These are phyloP conservation scores for Groenewaldozyma salmanticensis DNA, from an alignment of 805 yeast genomes.

Conservation along the genomic window DNA sequence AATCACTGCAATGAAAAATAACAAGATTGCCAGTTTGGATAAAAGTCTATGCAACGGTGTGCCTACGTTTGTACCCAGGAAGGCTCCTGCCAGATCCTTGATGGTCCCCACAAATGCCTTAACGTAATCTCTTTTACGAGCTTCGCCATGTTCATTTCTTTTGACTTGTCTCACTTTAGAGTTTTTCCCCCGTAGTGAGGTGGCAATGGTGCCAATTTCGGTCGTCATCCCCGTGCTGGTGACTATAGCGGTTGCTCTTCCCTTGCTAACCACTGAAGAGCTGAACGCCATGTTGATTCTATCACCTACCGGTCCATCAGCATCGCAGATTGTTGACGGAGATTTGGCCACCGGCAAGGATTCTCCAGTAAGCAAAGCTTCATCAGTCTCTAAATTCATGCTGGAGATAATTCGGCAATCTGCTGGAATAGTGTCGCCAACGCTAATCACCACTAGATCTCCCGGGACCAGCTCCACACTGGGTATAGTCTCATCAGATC, in stretches of 20 bases:
- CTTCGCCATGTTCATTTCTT: slow-evolving; percentile 35
- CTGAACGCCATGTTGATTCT: slow-evolving; percentile 62
- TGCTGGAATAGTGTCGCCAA: slow-evolving; percentile 72
- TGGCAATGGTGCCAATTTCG: slow-evolving; percentile 68
- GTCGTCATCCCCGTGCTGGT: slow-evolving; percentile 60
- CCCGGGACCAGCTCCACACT: slow-evolving; percentile 54
- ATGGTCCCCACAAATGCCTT: slow-evolving; percentile 39
- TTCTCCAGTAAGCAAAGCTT: slow-evolving; percentile 58
- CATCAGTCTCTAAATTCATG: slow-evolving; percentile 62
- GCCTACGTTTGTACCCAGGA: slow-evolving; percentile 68
- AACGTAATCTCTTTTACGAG: slow-evolving; percentile 36
- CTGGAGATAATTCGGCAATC: slow-evolving; percentile 50
- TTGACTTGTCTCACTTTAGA: slow-evolving; percentile 34
- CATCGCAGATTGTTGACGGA: slow-evolving; percentile 32
- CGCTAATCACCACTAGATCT: slow-evolving; percentile 50
- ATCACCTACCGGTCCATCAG: slow-evolving; percentile 56
- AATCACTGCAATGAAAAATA: slow-evolving; percentile 70
- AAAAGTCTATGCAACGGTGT: slow-evolving; percentile 74
- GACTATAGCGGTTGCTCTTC: slow-evolving; percentile 63
- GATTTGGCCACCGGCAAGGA: slow-evolving; percentile 55
- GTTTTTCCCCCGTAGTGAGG: slow-evolving; percentile 36
- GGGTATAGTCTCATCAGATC: slow-evolving; percentile 45
- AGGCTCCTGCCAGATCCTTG: slow-evolving; percentile 50
- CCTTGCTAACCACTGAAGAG: slow-evolving; percentile 62
- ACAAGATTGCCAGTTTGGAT: slow-evolving; percentile 63